Evolutionary conservation across 305 asterid genomes (phyloP).

Genomic region (Fraxinus angustifolia): DNA sequence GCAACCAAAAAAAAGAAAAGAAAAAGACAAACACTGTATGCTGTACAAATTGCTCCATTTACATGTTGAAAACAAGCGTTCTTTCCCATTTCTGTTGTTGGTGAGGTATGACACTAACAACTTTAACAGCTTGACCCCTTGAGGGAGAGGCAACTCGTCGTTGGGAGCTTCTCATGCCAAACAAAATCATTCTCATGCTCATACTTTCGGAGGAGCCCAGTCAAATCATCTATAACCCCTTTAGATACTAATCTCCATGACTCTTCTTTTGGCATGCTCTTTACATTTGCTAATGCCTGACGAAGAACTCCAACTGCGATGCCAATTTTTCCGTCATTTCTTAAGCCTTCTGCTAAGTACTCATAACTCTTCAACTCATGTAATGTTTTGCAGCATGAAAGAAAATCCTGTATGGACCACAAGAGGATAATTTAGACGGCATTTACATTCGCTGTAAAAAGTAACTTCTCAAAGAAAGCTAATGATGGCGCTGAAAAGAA

Average conservation of each 20-base stretch:
- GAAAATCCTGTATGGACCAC: conserved; percentile 46
- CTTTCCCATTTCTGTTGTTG: conserved; percentile 39
- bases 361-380: conserved; percentile 57
- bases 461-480: background rate
- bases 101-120: conserved; percentile 43
- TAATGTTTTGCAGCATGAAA: conserved; percentile 32
- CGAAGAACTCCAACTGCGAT: conserved; percentile 51
- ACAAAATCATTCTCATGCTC: conserved; percentile 63
- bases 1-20: background rate
- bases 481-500: background rate
- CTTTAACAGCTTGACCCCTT: conserved; percentile 25
- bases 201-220: conserved; percentile 37
- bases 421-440: background rate
- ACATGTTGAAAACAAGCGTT: conserved; percentile 41
- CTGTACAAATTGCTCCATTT: conserved; percentile 20
- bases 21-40: background rate
- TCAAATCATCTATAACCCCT: conserved; percentile 35
- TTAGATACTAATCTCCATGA: conserved; percentile 39
- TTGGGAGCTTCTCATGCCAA: conserved; percentile 48
- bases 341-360: conserved; percentile 40
- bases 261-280: conserved; percentile 43
- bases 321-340: conserved; percentile 47
- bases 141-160: conserved; percentile 41
- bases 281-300: conserved; percentile 30
- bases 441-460: background rate